These are phyloP conservation scores for Calonectria multiphialidica DNA, from an alignment of 2,329 filamentous ascomycete species.

Conservation along the genomic window DNA sequence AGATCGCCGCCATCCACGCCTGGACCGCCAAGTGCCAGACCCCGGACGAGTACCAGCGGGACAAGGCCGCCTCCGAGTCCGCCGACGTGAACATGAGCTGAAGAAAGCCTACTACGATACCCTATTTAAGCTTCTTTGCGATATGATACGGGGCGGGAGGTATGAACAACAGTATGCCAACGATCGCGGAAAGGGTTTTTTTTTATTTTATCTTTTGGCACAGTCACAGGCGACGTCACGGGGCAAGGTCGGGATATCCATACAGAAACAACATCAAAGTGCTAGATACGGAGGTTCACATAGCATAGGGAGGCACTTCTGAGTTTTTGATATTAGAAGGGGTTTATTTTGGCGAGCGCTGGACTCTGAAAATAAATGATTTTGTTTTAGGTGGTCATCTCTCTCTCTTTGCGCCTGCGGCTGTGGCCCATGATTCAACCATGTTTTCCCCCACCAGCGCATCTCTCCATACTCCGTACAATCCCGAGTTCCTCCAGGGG, in stretches of 20 bases:
- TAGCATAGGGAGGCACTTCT: conserved; percentile 25
- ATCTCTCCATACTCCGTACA: conserved; percentile 31
- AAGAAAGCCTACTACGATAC: background rate
- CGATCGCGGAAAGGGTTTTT: background rate
- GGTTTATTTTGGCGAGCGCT: conserved; percentile 38
- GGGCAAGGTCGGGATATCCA: conserved; percentile 25
- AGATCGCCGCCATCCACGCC: conserved; percentile 92
- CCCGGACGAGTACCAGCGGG: conserved; percentile 86
- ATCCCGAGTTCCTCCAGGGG: conserved; percentile 24
- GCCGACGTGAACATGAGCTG: conserved; percentile 27
- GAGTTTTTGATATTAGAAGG: conserved; percentile 31
- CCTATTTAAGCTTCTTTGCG: background rate
- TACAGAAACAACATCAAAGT: conserved; percentile 20
- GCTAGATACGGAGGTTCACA: conserved; percentile 32
- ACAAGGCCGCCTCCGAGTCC: conserved; percentile 51
- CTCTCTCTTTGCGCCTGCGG: conserved; percentile 35
- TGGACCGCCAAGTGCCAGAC: conserved; percentile 97
- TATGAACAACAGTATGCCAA: background rate
- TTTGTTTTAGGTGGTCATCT: conserved; percentile 32
- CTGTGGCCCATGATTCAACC: conserved; percentile 27
- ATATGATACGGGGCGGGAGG: background rate
- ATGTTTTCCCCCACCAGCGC: conserved; percentile 28
- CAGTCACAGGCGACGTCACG: background rate
- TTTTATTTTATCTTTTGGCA: too few relatives aligned
- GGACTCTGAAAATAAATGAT: conserved; percentile 29